A percentile compares a stretch with the other conserved stretches of the same genome.
Conservation (phyloP, 2,329 filamentous ascomycete genomes). For the Aureobasidium pullulans region DNA sequence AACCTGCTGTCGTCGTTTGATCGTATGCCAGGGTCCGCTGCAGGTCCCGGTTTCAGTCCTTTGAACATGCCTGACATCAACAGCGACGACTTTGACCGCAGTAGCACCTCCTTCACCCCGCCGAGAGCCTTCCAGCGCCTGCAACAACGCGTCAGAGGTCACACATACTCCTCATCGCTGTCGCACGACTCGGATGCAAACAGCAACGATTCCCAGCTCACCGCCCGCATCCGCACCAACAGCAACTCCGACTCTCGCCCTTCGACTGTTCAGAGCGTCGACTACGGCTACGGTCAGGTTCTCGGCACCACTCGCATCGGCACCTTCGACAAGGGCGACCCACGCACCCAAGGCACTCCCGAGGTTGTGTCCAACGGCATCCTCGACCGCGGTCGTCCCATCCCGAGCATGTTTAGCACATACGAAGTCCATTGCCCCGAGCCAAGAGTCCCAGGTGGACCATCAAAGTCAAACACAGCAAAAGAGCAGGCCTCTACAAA, state of each 20-base stretch:
- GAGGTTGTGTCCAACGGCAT: slow-evolving; percentile 29
- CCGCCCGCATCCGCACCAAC: slow-evolving; percentile 17
- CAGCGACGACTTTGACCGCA: slow-evolving; percentile 19
- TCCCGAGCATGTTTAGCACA: slow-evolving; percentile 37
- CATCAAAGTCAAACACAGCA: slow-evolving; percentile 44
- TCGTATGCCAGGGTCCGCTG: slow-evolving; percentile 52
- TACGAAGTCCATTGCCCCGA: slow-evolving; percentile 52
- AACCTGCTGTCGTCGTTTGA: slow-evolving; percentile 94
- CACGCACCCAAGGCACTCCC: slow-evolving; percentile 37
- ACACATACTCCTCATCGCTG: slow-evolving; percentile 53
- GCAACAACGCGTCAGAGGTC: slow-evolving; percentile 43
- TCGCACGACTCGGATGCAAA: slow-evolving; percentile 52
- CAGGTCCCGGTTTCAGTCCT: slow-evolving; percentile 17
- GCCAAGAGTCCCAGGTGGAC: slow-evolving; percentile 74
- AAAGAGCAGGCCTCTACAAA: slow-evolving; percentile 26
- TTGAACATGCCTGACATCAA: slow-evolving; percentile 27
- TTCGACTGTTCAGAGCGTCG: slow-evolving; percentile 42
- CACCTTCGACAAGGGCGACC: slow-evolving; percentile 49
- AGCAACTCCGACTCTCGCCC: slow-evolving; percentile 17
- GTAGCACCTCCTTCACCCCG: slow-evolving; percentile 21
- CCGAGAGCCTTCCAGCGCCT: slow-evolving; percentile 23
- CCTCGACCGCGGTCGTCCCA: slow-evolving; percentile 35
- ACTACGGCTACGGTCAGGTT: neutral
- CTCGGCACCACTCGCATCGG: neutral
- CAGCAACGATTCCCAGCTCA: slow-evolving; percentile 20